These are phyloP conservation scores for Diplosphaera chodatii DNA, from an alignment of 139 green algal genomes.

Conservation along the genomic window DNA sequence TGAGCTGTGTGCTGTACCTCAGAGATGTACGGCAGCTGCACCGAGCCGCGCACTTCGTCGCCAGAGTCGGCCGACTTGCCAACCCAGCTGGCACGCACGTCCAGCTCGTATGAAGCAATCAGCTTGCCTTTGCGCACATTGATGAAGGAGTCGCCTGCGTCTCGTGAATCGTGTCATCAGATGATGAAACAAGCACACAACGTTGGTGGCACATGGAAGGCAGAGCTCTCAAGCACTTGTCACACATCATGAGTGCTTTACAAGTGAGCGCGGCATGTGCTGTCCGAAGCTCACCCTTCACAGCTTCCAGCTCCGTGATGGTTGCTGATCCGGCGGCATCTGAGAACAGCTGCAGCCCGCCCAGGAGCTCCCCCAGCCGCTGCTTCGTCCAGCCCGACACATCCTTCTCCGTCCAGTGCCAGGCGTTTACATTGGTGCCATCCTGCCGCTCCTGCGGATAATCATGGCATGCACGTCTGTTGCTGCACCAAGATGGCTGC, in stretches of 20 bases:
- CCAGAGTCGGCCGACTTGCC: conserved; percentile 27
- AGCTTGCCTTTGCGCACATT: conserved; percentile 87
- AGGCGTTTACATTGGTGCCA: conserved; percentile 75
- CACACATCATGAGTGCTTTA: too few relatives aligned
- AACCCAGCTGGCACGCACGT: conserved; percentile 57
- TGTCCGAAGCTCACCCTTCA: not conserved
- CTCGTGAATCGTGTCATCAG: too few relatives aligned
- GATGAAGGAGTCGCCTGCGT: conserved; percentile 62
- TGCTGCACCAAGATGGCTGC: too few relatives aligned
- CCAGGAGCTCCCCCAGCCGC: conserved; percentile 54
- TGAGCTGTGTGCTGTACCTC: too few relatives aligned
- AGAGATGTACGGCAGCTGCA: conserved; percentile 35
- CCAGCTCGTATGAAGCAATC: conserved; percentile 78
- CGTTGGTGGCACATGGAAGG: too few relatives aligned
- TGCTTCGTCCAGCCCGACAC: conserved; percentile 55
- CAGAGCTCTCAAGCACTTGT: too few relatives aligned
- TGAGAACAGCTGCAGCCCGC: conserved; percentile 23
- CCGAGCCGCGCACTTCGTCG: conserved; percentile 3
- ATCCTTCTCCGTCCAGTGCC: conserved; percentile 86
- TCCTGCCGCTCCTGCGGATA: conserved; percentile 56
- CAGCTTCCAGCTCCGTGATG: conserved; percentile 1
- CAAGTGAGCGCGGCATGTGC: too few relatives aligned
- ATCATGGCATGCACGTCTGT: too few relatives aligned
- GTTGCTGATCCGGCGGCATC: conserved; percentile 1
- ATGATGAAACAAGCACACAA: too few relatives aligned